Conservation (phyloP, 176 grass and related monocot species). For the Canna indica region DNA sequence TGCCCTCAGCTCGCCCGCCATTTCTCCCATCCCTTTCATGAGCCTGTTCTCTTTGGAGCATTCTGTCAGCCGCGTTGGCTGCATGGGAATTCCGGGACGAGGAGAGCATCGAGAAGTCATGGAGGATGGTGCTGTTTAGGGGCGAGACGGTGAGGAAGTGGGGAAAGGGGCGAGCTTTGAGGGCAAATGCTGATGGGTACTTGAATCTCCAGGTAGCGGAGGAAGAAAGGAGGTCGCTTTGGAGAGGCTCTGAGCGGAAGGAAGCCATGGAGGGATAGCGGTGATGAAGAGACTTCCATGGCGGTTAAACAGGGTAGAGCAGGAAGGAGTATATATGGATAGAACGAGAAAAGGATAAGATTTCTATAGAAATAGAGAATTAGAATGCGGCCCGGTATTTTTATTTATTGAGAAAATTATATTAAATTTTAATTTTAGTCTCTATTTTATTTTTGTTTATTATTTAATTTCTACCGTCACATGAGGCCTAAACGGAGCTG, state of each 20-base stretch:
- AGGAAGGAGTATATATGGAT: background rate
- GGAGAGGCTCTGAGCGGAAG: conserved; percentile 13
- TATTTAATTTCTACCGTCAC: too few species aligned
- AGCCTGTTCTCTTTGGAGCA: background rate
- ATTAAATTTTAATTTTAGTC: too few species aligned
- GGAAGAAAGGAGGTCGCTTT: conserved; percentile 6
- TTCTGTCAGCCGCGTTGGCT: background rate
- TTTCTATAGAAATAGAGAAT: background rate
- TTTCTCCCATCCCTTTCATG: background rate
- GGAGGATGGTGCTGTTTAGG: conserved; percentile 1
- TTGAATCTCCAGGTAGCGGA: background rate
- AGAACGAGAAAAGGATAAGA: background rate
- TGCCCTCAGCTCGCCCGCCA: background rate
- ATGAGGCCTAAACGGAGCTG: too few species aligned
- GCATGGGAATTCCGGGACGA: background rate
- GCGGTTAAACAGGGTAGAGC: background rate
- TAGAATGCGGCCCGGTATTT: too few species aligned
- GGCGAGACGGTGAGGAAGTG: background rate
- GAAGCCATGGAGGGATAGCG: conserved; percentile 23
- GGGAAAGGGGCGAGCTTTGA: background rate
- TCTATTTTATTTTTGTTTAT: too few species aligned
- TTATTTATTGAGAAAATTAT: too few species aligned
- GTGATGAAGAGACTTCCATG: conserved; percentile 27
- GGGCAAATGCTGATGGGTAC: background rate
- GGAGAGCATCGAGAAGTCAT: conserved; percentile 9